phyloP scores from a whole-genome alignment of 768 basidiomycete genomes.

The Xanthoconium purpureum region DNA sequence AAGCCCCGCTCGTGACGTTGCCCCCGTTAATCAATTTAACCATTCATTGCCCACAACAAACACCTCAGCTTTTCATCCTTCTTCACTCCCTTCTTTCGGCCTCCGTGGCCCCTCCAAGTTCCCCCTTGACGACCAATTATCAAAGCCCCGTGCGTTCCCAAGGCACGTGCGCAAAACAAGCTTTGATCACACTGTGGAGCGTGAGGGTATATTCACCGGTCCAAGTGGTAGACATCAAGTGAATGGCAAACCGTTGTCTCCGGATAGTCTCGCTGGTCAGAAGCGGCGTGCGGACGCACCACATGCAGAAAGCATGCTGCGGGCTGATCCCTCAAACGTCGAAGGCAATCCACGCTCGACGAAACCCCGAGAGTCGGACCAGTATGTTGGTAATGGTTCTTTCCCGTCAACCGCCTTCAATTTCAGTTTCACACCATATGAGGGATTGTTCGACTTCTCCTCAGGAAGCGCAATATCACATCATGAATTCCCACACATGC shows the following conservation, averaged over 20 bases:
- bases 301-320: slow-evolving; percentile 74
- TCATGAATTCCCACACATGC: slow-evolving; percentile 36
- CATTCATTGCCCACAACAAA: slow-evolving; percentile 40
- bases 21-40: slow-evolving; percentile 35
- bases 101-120: slow-evolving; percentile 52
- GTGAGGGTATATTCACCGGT: slow-evolving; percentile 56
- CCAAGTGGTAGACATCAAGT: slow-evolving; percentile 74
- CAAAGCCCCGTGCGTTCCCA: slow-evolving; percentile 60
- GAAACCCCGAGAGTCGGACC: slow-evolving; percentile 38
- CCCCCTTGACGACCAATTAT: slow-evolving; percentile 31
- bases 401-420: slow-evolving; percentile 72
- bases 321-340: slow-evolving; percentile 68
- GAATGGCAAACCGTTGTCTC: slow-evolving; percentile 68
- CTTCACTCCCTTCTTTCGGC: slow-evolving; percentile 72
- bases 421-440: slow-evolving; percentile 68
- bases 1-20: slow-evolving; percentile 29
- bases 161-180: slow-evolving; percentile 90
- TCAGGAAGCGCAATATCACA: slow-evolving; percentile 34
- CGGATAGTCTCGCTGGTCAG: slow-evolving; percentile 62
- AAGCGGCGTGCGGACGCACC: slow-evolving; percentile 83
- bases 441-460: slow-evolving; percentile 57
- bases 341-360: slow-evolving; percentile 34
- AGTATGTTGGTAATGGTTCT: slow-evolving; percentile 41
- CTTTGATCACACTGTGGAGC: slow-evolving; percentile 87
- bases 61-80: slow-evolving; percentile 56